Evolutionary conservation across 2,329 filamentous ascomycete species (phyloP), one percentile per base, ranked within the genome.

Genomic region (Ceratocystis ficicola): DNA sequence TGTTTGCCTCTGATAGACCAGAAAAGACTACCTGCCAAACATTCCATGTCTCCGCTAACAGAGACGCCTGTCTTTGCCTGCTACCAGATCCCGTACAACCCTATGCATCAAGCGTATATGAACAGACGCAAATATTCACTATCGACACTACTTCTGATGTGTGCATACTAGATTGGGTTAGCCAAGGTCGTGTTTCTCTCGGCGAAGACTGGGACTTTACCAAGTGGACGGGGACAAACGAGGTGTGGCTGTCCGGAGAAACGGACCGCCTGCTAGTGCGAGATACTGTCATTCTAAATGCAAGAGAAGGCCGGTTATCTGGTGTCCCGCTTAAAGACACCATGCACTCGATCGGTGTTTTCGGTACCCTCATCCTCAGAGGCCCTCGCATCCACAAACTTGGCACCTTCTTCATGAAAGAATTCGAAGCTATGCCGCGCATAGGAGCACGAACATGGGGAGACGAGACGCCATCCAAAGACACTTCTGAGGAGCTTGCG

Each of bases 21-120:
- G 77, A 81, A 52, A 74, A 83, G 12, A 73, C 82, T 59, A 87
- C 86, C 1, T 78, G 79, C 22, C 86, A 88, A 74, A 77, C 73
- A 0, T 74, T 88, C 67, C 73, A 76, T 12, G 79, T 83, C 41
- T 73, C 74, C 2, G 76, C 88, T 64, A 76, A 78, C 28, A 71
- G 77, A 15, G 77, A 75, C 25, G 83, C 79, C 5, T 81, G 80
- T 0, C 77, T 88, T 15, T 87, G 86, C 71, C 78, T 88, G 68
- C 81, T 97, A 10, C 94, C 94, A 0, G 94, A 99, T 73, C 94
- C 94, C 0, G 88, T 95, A 2, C 93, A 96, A 73, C 94, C 94
- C 0, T 97, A 95, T 73, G 86, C 85, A 68, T 82, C 84, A 69
- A 95, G 90, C 72, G 83, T 88, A 55, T 97, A 96, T 75, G 84